A percentile compares a stretch with the other conserved stretches of the same genome.
Evolutionary conservation across 176 grass and related monocot genomes (phyloP).

Genomic region (Raddia distichophylla): DNA sequence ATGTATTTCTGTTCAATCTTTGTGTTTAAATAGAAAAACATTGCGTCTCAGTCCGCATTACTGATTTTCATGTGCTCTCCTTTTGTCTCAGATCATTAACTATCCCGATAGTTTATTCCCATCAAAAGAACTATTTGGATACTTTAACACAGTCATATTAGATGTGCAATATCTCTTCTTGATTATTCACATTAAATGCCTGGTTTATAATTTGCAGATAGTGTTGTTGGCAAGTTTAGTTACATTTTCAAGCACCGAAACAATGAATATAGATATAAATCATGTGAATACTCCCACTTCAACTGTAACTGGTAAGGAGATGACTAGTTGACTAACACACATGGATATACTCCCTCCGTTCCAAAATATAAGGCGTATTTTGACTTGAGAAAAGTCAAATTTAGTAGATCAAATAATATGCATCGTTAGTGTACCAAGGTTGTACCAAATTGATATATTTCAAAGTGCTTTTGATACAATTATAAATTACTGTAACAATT

Average conservation of each 20-base stretch:
- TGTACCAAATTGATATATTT: no score
- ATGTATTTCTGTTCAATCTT: background rate
- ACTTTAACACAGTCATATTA: background rate
- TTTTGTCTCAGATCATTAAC: background rate
- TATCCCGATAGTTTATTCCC: no score
- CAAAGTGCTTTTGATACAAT: no score
- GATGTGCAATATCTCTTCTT: background rate
- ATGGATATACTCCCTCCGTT: no score
- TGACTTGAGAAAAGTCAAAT: no score
- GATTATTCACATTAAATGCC: background rate
- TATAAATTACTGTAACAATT: no score
- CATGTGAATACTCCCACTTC: background rate
- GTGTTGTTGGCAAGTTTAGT: background rate
- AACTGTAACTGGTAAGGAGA: background rate
- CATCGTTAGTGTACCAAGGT: no score
- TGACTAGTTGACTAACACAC: background rate
- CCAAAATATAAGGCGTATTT: no score
- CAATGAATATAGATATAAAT: background rate
- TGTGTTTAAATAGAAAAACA: background rate
- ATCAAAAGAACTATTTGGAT: background rate
- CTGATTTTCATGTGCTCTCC: background rate
- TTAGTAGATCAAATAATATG: no score
- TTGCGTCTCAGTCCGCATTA: background rate
- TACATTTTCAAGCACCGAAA: constrained; percentile 1
- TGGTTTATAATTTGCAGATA: background rate